Base-by-base conservation (phyloP, 1,139 yeast genomes). In the Insectozyma bohioensis region DNA sequence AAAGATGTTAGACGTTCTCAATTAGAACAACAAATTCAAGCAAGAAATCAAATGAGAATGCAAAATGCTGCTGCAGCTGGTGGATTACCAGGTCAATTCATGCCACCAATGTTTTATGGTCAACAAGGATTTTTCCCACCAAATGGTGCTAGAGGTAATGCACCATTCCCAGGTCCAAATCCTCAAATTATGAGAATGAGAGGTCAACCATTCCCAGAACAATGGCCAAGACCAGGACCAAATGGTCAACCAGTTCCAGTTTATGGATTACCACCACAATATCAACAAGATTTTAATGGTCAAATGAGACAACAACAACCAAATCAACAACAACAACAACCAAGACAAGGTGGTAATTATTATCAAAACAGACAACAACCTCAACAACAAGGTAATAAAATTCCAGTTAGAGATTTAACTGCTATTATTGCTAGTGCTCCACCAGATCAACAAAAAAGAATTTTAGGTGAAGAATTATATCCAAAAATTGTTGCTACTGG, bases 1-100 rank as follows among this genome's bases (percentile, higher is more conserved):
- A 90, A 88, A 75, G 98, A 92, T 58, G 95, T 87, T 44, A 88
- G 99, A 79, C 86, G 95, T 63, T 80, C 88, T 55, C 97, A 92
- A 75, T 78, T 94, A 63, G 94, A 88, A 66, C 97, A 94, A 74
- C 98, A 92, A 71, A 85, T 88, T 61, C 95, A 86, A 67, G 97
- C 97, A 50, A 86, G 96, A 77, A 88, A 87, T 79, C 97, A 92
- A 72, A 80, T 90, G 83, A 86, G 97, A 75, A 78, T 88, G 80
- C 97, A 90, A 76, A 95, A 88, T 65, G 88, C 86, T 64, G 87
- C 85, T 48, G 85, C 84, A 47, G 74, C 80, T 43, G 88, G 85
- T 49, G 95, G 95, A 56, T 74, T 88, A 62, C 95, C 95, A 59
- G 95, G 95, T 52, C 97, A 87, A 72, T 88, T 87, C 73, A 83